Evolutionary conservation across 139 green algal species (phyloP), one percentile per base, ranked within the genome.

Genomic region (Coccomyxa sp.): DNA sequence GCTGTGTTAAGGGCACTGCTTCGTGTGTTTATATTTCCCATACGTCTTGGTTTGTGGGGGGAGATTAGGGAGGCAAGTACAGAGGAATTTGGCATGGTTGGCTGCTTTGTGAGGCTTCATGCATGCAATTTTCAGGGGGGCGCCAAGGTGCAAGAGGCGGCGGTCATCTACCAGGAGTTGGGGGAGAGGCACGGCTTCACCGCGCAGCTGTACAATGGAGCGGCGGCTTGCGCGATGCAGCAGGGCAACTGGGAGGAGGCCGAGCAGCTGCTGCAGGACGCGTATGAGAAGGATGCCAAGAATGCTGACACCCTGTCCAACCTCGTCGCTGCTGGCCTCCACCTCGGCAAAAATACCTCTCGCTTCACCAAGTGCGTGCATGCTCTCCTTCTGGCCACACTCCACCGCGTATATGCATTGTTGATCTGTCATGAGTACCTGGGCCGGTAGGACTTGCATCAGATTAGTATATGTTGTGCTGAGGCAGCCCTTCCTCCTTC

Each of bases 151-250:
- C 94, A 98, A 84, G 97, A 99, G 83, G 97, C 97, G 0, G 91
- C 87, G 14, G 98, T 98, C 89, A 97, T 99, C 31, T 99, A 95
- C 86, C 80, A 90, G 78, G 97, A 99, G 90, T 88, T 99, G 51
- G 95, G 93, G 0, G 97, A 99, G 81, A 98, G 97, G 92, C 98
- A 95, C 91, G 94, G 80, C 30, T 98, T 93, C 93, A 99, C 97
- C 79, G 92, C 96, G 67, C 79, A 88, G 67, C 89, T 99, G 80
- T 88, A 97, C 84, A 98, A 98, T 77, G 94, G 94, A 27, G 91
- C 90, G 38, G 97, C 96, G 0, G 88, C 94, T 76, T 97, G 92
- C 89, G 89, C 95, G 86, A 98, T 99, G 95, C 91, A 93, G 79
- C 96, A 96, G 93, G 94, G 94, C 7, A 80, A 92, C 59, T 96